Percentiles rank a stretch among this genome's conserved stretches.
Evolutionary conservation across 129 eudicot species (phyloP).

Genomic region (Tanacetum coccineum): DNA sequence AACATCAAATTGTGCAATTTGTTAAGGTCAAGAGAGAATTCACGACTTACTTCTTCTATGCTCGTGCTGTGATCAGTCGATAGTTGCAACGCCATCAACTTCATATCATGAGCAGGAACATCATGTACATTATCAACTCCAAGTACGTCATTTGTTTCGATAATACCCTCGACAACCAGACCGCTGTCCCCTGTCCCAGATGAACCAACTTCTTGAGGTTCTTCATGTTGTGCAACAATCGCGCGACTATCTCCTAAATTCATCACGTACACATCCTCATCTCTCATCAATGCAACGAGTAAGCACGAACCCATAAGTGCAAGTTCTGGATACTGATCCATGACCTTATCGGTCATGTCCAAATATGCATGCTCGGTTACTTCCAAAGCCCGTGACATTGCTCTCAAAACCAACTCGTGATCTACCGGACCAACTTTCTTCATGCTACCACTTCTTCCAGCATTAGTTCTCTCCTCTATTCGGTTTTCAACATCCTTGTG

Average conservation of each 20-base stretch:
- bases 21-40: too few species aligned
- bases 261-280: conserved; percentile 98
- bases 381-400: conserved; percentile 84
- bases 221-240: conserved; percentile 76
- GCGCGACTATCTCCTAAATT: conserved; percentile 95
- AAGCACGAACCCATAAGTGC: conserved; percentile 97
- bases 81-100: conserved; percentile 77
- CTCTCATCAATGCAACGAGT: conserved; percentile 85
- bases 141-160: conserved; percentile 36
- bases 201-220: conserved; percentile 30
- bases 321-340: conserved; percentile 91
- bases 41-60: conserved; percentile 59
- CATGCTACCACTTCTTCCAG: conserved; percentile 42
- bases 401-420: conserved; percentile 77
- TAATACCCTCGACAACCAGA: conserved; percentile 47
- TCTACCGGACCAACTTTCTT: conserved; percentile 74
- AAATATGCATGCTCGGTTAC: conserved; percentile 75
- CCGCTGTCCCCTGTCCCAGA: conserved; percentile 27
- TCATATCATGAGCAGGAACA: conserved; percentile 38
- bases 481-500: conserved; percentile 39
- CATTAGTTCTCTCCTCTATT: conserved; percentile 35
- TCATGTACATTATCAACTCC: conserved; percentile 38
- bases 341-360: conserved; percentile 86
- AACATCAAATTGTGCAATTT: too few species aligned
- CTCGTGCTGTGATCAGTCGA: conserved; percentile 96